Conservation (phyloP, 2,329 filamentous ascomycete species). For the Paramyrothecium sp. region DNA sequence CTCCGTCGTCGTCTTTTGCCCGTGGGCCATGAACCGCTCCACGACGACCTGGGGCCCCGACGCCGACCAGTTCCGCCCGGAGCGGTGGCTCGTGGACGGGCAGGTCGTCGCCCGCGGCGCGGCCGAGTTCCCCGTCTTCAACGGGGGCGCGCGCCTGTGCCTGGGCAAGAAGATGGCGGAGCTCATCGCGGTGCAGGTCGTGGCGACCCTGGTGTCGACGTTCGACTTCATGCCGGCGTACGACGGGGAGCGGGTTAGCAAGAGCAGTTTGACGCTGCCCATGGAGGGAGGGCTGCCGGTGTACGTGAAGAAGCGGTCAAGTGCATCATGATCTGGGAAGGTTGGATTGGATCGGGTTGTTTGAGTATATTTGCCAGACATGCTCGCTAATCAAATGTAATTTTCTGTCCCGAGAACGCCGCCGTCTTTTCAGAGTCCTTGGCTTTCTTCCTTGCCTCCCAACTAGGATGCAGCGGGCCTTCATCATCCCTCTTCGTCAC, state of each 20-base stretch:
- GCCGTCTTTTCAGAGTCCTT: constrained; percentile 55
- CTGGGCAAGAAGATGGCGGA: constrained; percentile 66
- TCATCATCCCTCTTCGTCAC: constrained; percentile 44
- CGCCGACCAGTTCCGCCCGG: constrained; percentile 53
- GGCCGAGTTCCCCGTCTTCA: constrained; percentile 63
- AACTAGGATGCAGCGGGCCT: constrained; percentile 60
- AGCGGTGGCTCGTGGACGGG: constrained; percentile 51
- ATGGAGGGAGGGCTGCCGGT: constrained; percentile 60
- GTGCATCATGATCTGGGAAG: constrained; percentile 8
- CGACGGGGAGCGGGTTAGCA: constrained; percentile 49
- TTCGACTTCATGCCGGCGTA: constrained; percentile 51
- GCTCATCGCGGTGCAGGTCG: constrained; percentile 53
- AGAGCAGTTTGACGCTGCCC: constrained; percentile 61
- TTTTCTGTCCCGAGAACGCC: constrained; percentile 56
- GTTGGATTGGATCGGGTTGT: not conserved
- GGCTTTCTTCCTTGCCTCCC: constrained; percentile 62
- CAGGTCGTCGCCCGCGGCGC: constrained; percentile 40
- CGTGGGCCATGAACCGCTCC: constrained; percentile 64
- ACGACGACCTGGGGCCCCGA: constrained; percentile 54
- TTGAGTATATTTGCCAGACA: not conserved
- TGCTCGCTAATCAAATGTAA: constrained; percentile 50
- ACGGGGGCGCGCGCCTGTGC: constrained; percentile 60
- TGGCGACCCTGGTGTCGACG: constrained; percentile 44
- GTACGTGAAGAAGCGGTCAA: constrained; percentile 13
- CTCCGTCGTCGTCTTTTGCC: constrained; percentile 60